Evolutionary conservation across 2,329 filamentous ascomycete genomes (phyloP).

Genomic region (Colletotrichum chlorophyti): DNA sequence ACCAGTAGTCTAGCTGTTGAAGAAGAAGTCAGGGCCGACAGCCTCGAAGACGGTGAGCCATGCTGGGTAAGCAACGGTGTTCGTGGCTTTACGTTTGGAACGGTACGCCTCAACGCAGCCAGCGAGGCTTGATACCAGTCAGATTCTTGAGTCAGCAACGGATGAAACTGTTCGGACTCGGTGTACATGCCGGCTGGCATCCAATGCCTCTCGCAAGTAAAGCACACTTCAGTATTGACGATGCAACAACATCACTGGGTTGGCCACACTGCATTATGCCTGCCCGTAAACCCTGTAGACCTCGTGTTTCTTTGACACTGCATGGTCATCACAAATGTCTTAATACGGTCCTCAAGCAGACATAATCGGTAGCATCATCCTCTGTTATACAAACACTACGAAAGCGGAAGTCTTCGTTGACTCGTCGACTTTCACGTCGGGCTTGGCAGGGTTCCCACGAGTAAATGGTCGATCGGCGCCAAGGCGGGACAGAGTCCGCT

Average conservation of each 20-base stretch:
- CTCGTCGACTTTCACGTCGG: background rate
- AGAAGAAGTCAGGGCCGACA: constrained; percentile 62
- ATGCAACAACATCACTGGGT: no score
- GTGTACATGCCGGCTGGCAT: no score
- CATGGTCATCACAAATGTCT: no score
- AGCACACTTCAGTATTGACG: no score
- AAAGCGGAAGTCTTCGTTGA: constrained; percentile 1
- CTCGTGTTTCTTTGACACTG: no score
- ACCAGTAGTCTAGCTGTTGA: constrained; percentile 68
- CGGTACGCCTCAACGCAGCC: constrained; percentile 37
- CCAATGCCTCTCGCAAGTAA: no score
- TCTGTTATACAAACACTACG: no score
- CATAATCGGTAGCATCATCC: no score
- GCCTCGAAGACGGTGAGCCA: constrained; percentile 74
- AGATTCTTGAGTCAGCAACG: background rate
- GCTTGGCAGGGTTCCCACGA: constrained; percentile 24
- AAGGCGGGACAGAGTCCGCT: constrained; percentile 26
- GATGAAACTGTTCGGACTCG: background rate
- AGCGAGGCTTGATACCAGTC: background rate
- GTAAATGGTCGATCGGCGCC: constrained; percentile 26
- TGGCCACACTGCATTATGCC: no score
- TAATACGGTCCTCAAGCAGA: no score
- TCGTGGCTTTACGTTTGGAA: constrained; percentile 73
- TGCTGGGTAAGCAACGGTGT: constrained; percentile 92
- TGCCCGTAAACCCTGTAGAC: no score